A percentile compares a stretch with the other conserved stretches of the same genome.
phyloP scores from a whole-genome alignment of 371 early-diverging fungal genomes.

The Mucor ambiguus region DNA sequence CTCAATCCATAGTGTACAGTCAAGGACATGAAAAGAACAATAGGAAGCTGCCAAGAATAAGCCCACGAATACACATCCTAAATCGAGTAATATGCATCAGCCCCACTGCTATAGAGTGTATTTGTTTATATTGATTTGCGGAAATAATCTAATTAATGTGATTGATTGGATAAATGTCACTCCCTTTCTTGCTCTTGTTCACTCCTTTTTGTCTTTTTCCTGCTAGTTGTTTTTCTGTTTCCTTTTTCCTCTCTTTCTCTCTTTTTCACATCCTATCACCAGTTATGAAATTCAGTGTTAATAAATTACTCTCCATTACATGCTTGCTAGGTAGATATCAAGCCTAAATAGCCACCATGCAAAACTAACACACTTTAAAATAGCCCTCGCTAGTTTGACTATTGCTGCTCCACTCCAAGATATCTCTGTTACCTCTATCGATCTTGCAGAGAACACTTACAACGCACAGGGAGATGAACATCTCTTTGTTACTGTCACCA shows the following conservation, averaged over 20 bases:
- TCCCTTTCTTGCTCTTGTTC: neutral
- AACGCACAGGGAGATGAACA: slow-evolving; percentile 42
- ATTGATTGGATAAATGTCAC: neutral
- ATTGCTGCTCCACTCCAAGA: slow-evolving; percentile 50
- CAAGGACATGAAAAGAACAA: neutral
- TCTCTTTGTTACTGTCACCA: slow-evolving; percentile 64
- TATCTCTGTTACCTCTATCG: slow-evolving; percentile 50
- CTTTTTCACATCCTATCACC: neutral
- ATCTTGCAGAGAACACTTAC: slow-evolving; percentile 34
- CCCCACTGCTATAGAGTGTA: neutral
- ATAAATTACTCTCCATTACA: slow-evolving; percentile 19
- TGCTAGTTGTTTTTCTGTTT: neutral
- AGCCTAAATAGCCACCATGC: neutral
- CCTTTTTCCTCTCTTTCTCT: slow-evolving; percentile 3
- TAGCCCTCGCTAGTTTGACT: slow-evolving; percentile 26
- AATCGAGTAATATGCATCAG: neutral
- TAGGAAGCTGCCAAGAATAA: neutral
- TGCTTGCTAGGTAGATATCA: slow-evolving; percentile 16
- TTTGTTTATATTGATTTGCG: slow-evolving; percentile 2
- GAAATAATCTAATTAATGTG: neutral
- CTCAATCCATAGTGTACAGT: neutral
- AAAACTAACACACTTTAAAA: neutral
- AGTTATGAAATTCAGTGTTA: slow-evolving; percentile 22
- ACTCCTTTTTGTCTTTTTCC: neutral
- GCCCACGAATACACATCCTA: neutral